phyloP scores from a whole-genome alignment of 768 basidiomycete genomes.

The Collybiopsis luxurians region DNA sequence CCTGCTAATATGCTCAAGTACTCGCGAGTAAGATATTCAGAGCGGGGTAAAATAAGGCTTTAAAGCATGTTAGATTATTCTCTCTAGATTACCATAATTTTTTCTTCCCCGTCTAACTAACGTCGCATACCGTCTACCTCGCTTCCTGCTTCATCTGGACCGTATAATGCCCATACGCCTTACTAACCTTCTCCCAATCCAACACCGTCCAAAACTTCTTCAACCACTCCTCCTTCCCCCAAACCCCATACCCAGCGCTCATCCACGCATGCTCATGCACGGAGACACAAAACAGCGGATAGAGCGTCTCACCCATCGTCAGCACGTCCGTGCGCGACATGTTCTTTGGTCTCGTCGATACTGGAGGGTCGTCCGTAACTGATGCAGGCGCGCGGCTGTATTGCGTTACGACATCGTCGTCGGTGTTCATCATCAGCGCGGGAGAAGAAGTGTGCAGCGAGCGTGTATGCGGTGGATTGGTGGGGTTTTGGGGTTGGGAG shows the following conservation, averaged over 20 bases:
- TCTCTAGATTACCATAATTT: no score
- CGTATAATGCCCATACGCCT: slow-evolving; percentile 25
- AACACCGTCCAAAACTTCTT: slow-evolving; percentile 81
- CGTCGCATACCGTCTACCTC: no score
- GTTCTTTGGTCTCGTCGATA: background rate
- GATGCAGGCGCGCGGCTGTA: background rate
- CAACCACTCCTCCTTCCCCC: slow-evolving; percentile 88
- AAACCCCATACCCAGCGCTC: slow-evolving; percentile 79
- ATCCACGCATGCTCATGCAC: slow-evolving; percentile 89
- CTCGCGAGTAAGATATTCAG: no score
- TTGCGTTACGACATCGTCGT: background rate
- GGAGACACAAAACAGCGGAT: slow-evolving; percentile 75
- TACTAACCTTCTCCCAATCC: slow-evolving; percentile 68
- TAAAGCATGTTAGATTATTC: no score
- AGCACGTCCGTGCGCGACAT: background rate
- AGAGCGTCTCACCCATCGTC: slow-evolving; percentile 53
- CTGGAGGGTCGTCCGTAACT: background rate
- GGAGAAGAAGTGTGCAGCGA: background rate
- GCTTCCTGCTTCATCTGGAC: background rate
- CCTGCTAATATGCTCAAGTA: no score
- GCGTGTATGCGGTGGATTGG: background rate
- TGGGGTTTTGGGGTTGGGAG: slow-evolving; percentile 13
- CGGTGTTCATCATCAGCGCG: background rate
- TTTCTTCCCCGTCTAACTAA: no score
- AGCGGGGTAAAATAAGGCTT: no score